phyloP scores from a whole-genome alignment of 169 alveolate genomes.

The Cyclospora cayetanensis region DNA sequence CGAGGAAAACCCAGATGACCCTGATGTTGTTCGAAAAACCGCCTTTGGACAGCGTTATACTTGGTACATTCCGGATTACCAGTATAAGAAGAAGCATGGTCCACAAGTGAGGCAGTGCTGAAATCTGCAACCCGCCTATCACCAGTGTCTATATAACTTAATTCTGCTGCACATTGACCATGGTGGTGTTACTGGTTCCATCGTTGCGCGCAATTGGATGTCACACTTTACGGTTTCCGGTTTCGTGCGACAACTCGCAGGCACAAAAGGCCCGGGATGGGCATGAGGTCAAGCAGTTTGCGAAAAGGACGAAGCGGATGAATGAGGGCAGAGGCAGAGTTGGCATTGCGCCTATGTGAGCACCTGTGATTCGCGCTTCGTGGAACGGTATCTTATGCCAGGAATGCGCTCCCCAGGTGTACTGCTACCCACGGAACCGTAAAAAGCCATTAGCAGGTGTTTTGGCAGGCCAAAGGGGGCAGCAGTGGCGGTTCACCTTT shows the following conservation, averaged over 20 bases:
- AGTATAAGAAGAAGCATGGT: constrained; percentile 47
- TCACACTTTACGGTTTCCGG: neutral
- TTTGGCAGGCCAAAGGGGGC: no score
- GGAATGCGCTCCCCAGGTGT: neutral
- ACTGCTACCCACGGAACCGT: no score
- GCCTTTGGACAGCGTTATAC: constrained; percentile 71
- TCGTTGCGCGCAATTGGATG: neutral
- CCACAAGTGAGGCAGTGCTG: constrained; percentile 45
- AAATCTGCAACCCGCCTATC: no score
- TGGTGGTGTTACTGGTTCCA: no score
- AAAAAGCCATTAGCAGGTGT: no score
- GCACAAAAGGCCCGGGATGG: constrained; percentile 58
- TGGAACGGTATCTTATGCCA: no score
- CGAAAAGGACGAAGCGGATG: constrained; percentile 51
- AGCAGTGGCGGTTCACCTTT: no score
- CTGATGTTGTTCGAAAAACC: constrained; percentile 54
- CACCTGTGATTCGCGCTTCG: no score
- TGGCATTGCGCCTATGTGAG: constrained; percentile 50
- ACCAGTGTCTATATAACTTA: no score
- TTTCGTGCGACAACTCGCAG: neutral
- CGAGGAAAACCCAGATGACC: constrained; percentile 64
- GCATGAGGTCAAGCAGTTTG: constrained; percentile 59
- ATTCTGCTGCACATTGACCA: no score
- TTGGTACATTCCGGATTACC: constrained; percentile 64
- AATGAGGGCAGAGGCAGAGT: constrained; percentile 57